Percentiles rank a stretch among this genome's conserved stretches.
phyloP scores from a whole-genome alignment of 2,329 filamentous ascomycete species.

The Nemania sp. region DNA sequence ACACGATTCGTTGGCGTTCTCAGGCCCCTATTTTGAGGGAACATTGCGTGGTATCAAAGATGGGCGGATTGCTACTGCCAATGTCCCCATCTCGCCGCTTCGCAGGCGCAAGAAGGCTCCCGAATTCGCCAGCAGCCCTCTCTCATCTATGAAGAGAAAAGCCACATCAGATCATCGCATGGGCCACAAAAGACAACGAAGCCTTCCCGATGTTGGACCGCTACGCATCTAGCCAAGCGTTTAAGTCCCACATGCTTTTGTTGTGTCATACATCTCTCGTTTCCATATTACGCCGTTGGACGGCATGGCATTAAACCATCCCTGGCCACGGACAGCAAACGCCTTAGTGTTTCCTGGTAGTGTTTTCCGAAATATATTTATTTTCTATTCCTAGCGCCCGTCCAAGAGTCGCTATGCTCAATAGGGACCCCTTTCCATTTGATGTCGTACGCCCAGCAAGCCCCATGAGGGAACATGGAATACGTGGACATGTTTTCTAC shows the following conservation, averaged over 20 bases:
- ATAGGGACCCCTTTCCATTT: not conserved
- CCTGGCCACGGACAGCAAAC: constrained; percentile 28
- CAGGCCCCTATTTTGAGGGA: constrained; percentile 62
- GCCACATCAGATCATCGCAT: constrained; percentile 50
- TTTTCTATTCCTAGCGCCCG: not conserved
- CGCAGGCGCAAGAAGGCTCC: constrained; percentile 60
- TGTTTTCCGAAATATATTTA: not conserved
- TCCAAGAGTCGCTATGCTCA: not conserved
- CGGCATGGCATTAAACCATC: constrained; percentile 28
- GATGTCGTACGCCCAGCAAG: not conserved
- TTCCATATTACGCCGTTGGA: constrained; percentile 27
- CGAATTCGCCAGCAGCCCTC: constrained; percentile 54
- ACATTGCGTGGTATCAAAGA: constrained; percentile 67
- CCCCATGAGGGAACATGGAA: not conserved
- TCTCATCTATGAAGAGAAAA: constrained; percentile 60
- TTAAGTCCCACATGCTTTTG: not conserved
- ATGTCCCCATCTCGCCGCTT: constrained; percentile 69
- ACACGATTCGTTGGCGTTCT: constrained; percentile 65
- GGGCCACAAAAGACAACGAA: constrained; percentile 61
- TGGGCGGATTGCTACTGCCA: constrained; percentile 68
- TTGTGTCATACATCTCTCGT: not conserved
- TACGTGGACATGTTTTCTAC: not conserved
- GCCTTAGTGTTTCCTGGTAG: constrained; percentile 14
- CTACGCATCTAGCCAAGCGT: constrained; percentile 48
- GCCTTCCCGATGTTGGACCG: constrained; percentile 60